These are phyloP conservation scores for Naegleria gruberi DNA, from an alignment of 208 protist genomes.

Conservation along the genomic window DNA sequence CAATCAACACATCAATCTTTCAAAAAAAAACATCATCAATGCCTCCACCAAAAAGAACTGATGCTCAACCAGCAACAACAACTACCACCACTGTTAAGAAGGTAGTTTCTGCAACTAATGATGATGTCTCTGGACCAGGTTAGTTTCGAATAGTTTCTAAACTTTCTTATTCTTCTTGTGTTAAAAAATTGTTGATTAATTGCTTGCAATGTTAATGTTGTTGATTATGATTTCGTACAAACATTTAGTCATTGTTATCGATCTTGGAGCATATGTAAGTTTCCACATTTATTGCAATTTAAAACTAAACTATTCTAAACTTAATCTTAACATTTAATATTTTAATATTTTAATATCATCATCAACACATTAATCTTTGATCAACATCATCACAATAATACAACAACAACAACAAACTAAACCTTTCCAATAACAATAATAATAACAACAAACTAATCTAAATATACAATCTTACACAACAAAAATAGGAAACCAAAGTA, in stretches of 20 bases:
- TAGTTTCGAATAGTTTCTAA: no score
- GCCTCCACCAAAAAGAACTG: not conserved
- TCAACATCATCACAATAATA: no score
- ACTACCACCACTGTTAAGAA: not conserved
- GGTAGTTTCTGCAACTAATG: not conserved
- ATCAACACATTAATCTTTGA: no score
- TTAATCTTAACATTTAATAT: no score
- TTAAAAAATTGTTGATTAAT: no score
- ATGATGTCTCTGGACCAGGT: not conserved
- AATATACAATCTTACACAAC: not conserved
- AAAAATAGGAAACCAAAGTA: slow-evolving; percentile 10
- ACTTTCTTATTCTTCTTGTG: no score
- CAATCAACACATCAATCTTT: not conserved
- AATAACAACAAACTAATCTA: no score
- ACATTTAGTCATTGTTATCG: not conserved
- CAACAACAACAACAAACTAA: no score
- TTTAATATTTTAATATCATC: no score
- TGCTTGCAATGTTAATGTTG: not conserved
- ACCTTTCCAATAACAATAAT: no score
- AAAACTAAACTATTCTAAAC: no score
- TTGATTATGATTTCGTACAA: not conserved
- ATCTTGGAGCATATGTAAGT: not conserved
- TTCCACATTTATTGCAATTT: no score
- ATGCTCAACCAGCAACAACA: not conserved
- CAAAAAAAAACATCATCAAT: not conserved